Conservation (phyloP, 768 basidiomycete species). For the Mycena maculata region DNA sequence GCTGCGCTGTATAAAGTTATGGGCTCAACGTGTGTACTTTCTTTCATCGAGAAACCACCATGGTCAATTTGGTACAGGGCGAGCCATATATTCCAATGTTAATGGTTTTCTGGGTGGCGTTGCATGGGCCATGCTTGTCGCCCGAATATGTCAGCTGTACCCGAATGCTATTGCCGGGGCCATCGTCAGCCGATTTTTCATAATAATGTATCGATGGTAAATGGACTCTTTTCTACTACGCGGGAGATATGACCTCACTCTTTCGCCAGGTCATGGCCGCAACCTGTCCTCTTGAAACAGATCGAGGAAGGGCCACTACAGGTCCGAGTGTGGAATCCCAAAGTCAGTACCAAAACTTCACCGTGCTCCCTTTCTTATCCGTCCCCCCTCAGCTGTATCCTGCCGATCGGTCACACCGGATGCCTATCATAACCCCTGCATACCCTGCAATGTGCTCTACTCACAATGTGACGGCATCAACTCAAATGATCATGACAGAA, state of each 20-base stretch:
- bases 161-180: conserved; percentile 94
- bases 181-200: conserved; percentile 97
- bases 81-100: conserved; percentile 98
- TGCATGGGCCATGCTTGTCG: conserved; percentile 99
- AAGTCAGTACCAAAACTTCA: conserved; percentile 55
- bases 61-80: conserved; percentile 59
- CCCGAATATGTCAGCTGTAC: conserved; percentile 98
- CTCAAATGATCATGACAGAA: conserved; percentile 94
- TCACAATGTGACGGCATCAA: conserved; percentile 96
- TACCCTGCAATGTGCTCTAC: conserved; percentile 99
- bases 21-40: conserved; percentile 87
- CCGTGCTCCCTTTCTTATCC: conserved; percentile 13
- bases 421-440: conserved; percentile 99
- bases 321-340: conserved; percentile 98
- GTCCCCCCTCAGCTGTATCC: conserved; percentile 77
- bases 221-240: conserved; percentile 39
- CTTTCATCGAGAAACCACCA: background rate
- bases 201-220: conserved; percentile 97
- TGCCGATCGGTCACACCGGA: conserved; percentile 91
- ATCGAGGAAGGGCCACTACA: conserved; percentile 95
- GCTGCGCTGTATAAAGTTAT: conserved; percentile 94
- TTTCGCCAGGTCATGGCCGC: conserved; percentile 91
- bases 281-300: conserved; percentile 96
- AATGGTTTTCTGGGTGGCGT: conserved; percentile 98
- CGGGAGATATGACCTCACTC: conserved; percentile 18